Evolutionary conservation across 2,329 filamentous ascomycete species (phyloP).

Genomic region (Drechslera avenae): DNA sequence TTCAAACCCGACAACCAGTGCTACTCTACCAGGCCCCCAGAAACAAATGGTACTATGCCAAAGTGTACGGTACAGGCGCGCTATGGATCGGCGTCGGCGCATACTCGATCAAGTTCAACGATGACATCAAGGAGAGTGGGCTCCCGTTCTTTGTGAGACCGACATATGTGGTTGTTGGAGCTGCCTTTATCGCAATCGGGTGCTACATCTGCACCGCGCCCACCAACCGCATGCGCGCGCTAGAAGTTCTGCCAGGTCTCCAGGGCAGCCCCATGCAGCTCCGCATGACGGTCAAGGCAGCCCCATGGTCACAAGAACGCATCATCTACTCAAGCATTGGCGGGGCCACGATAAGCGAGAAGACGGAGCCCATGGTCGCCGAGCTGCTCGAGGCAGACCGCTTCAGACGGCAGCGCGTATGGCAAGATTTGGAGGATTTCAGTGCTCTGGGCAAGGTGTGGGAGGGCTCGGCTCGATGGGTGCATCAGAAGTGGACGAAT

Average conservation of each 20-base stretch:
- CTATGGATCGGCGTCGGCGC: constrained; percentile 35
- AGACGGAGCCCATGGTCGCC: constrained; percentile 37
- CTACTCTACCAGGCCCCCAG: constrained; percentile 42
- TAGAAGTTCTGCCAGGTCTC: constrained; percentile 39
- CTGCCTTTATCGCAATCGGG: constrained; percentile 37
- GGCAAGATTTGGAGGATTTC: constrained; percentile 33
- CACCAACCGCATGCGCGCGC: constrained; percentile 34
- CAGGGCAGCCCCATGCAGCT: constrained; percentile 38
- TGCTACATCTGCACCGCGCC: constrained; percentile 41
- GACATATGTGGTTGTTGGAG: constrained; percentile 40
- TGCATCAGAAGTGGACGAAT: constrained; percentile 45
- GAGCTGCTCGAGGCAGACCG: constrained; percentile 41
- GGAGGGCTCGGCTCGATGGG: constrained; percentile 38
- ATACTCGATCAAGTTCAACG: constrained; percentile 39
- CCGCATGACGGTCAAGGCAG: constrained; percentile 33
- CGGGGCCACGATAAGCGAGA: constrained; percentile 38
- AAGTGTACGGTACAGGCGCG: constrained; percentile 36
- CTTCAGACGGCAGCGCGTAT: constrained; percentile 32
- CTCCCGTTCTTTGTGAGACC: constrained; percentile 41
- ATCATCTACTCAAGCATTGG: constrained; percentile 38
- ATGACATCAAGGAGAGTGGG: constrained; percentile 38
- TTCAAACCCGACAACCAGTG: constrained; percentile 37
- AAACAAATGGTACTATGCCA: constrained; percentile 33
- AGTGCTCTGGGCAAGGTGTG: constrained; percentile 29
- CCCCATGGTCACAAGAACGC: constrained; percentile 35